Percentiles rank a stretch among this genome's conserved stretches.
These are phyloP conservation scores for Ophiostoma novo-ulmi DNA, from an alignment of 2,329 filamentous ascomycete genomes.

Conservation along the genomic window DNA sequence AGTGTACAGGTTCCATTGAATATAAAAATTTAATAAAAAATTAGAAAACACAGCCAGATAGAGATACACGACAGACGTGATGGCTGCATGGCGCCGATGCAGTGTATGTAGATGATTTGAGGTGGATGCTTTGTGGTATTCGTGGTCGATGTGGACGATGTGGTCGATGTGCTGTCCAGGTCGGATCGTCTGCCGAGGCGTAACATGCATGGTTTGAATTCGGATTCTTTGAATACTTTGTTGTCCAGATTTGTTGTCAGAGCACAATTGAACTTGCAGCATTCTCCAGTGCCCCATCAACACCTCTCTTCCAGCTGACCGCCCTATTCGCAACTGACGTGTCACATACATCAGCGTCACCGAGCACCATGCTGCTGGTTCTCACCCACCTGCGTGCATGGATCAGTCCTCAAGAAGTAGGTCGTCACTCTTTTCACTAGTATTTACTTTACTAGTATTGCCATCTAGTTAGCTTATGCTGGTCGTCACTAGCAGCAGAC, in stretches of 20 bases:
- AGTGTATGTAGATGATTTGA: background rate
- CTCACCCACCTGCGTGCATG: slow-evolving; percentile 7
- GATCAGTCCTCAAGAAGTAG: background rate
- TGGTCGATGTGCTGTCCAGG: background rate
- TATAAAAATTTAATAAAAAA: no score
- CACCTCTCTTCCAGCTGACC: background rate
- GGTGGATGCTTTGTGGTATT: no score
- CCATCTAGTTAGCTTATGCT: background rate
- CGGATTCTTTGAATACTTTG: background rate
- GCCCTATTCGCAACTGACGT: slow-evolving; percentile 14
- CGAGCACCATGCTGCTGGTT: slow-evolving; percentile 21
- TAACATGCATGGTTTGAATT: background rate
- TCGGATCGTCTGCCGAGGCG: slow-evolving; percentile 9
- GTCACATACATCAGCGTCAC: slow-evolving; percentile 20
- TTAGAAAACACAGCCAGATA: background rate
- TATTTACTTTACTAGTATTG: no score
- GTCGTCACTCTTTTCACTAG: background rate
- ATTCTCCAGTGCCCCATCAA: no score
- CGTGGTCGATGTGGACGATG: no score
- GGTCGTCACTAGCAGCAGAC: slow-evolving; percentile 13
- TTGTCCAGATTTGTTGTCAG: no score
- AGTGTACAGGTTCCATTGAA: background rate
- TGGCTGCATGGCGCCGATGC: slow-evolving; percentile 6
- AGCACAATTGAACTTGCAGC: no score
- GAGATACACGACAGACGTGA: background rate